Evolutionary conservation across 495 filamentous ascomycete species (phyloP), one percentile per base, ranked within the genome.

Genomic region (Symbiotaphrina buchneri): DNA sequence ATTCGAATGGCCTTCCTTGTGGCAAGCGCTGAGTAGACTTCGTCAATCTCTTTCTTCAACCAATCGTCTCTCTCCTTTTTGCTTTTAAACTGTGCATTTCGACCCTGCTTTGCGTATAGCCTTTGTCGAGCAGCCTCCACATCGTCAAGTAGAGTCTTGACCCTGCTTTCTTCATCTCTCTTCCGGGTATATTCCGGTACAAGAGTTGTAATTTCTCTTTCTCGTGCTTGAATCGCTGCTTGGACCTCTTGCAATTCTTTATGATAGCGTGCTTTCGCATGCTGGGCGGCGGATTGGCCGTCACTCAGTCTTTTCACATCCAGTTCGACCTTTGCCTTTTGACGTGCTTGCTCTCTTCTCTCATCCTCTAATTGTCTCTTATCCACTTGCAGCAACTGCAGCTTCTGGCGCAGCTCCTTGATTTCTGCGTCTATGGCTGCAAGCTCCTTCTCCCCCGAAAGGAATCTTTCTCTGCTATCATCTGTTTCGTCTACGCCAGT

Each of bases 21-120:
- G 2, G 70, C 68, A 18, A 92, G 47, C 3, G 73, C 72, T 17
- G 60, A 57, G 37, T 79, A 74, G 30, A 76, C 72, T n/a, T 83
- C 75, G 26, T 78, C 61, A 39, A 95, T 73, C 46, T 93, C 73
- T 27, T 67, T 63, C 30, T 71, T 67, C 13, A 99, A 57, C 60
- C 64, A 93, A 23, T 66, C 65, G 44, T 99, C 90, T 2, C 87
- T 71, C 42, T 94, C 81, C 2, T 63, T 66, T 51, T 91, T 92
- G 43, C 64, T 85, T 44, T 65, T 75, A 53, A 91, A 95, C 33
- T 78, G 74, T 19, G 73, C 70, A 45, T 75, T 81, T n/a, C 84
- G 71, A 23, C 80, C 78, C 51, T 95, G 90, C 49, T 99, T 99
- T 29, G 77, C 80, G 41, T 93, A 83, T 10, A 99, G 59, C 17